These are phyloP conservation scores for Persicaria tinctoria DNA, from an alignment of 148 eudicot genomes.

Conservation along the genomic window DNA sequence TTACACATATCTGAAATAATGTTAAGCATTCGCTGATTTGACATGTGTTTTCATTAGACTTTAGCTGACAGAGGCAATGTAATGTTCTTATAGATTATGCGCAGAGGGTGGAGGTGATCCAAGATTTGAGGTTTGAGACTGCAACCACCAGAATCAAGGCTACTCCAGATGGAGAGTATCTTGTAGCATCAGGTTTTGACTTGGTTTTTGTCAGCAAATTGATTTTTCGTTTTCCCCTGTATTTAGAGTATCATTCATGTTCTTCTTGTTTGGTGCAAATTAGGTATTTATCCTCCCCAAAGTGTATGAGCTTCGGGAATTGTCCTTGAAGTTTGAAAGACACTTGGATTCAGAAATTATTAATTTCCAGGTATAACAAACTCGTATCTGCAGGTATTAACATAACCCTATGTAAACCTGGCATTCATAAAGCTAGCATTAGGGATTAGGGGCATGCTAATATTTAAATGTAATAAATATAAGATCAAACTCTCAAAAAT, in stretches of 20 bases:
- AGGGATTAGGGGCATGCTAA: neutral
- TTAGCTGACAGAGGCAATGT: neutral
- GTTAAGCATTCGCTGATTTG: too few relatives aligned
- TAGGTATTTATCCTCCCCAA: constrained; percentile 95
- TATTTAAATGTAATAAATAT: neutral
- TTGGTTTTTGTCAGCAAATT: too few relatives aligned
- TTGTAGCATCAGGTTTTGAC: constrained; percentile 98
- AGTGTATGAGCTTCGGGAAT: constrained; percentile 82
- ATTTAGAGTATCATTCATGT: neutral
- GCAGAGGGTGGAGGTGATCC: constrained; percentile 75
- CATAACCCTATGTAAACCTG: neutral
- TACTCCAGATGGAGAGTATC: constrained; percentile 91
- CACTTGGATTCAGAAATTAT: constrained; percentile 81
- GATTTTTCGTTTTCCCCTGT: too few relatives aligned
- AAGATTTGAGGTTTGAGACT: constrained; percentile 84
- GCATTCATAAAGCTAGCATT: neutral
- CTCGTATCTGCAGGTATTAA: neutral
- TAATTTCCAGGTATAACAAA: constrained; percentile 59
- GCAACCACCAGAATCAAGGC: constrained; percentile 82
- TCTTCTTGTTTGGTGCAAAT: constrained; percentile 5
- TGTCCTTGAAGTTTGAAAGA: constrained; percentile 86
- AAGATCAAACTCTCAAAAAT: too few relatives aligned
- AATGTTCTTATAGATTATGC: constrained; percentile 36
- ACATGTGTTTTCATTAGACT: too few relatives aligned
- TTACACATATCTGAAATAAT: too few relatives aligned